Conservation (phyloP, 2,329 filamentous ascomycete species). For the Epichloe elymi region DNA sequence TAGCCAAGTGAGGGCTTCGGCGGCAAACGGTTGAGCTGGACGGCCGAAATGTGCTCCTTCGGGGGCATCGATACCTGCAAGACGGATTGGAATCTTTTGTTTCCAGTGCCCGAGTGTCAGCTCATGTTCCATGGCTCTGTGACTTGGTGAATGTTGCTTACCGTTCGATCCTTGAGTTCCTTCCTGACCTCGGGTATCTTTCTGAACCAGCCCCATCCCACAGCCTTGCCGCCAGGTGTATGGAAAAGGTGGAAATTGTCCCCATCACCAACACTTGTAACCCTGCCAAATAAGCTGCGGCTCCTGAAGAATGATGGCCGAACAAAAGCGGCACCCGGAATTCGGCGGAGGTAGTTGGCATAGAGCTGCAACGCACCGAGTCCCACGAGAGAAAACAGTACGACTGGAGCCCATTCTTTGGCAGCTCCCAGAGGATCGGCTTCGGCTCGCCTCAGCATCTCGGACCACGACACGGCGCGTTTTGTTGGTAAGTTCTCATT, state of each 20-base stretch:
- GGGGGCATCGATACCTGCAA: conserved; percentile 88
- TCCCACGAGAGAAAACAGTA: conserved; percentile 24
- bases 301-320: conserved; percentile 60
- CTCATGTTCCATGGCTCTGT: neutral
- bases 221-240: conserved; percentile 75
- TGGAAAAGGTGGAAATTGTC: conserved; percentile 94
- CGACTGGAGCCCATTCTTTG: conserved; percentile 26
- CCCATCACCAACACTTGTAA: conserved; percentile 91
- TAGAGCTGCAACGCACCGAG: conserved; percentile 41
- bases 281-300: conserved; percentile 67
- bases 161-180: conserved; percentile 63
- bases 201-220: conserved; percentile 89
- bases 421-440: conserved; percentile 20
- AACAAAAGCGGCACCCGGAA: conserved; percentile 66
- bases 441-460: conserved; percentile 19
- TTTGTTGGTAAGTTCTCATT: conserved; percentile 12
- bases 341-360: conserved; percentile 67
- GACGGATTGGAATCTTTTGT: conserved; percentile 64
- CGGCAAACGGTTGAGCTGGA: conserved; percentile 69
- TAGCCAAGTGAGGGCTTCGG: conserved; percentile 76
- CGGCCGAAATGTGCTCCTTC: conserved; percentile 87
- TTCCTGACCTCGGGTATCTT: conserved; percentile 56
- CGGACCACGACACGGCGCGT: conserved; percentile 24
- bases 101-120: neutral
- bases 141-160: conserved; percentile 23